Evolutionary conservation across 345 rosid genomes (phyloP), one percentile per base, ranked within the genome.

Genomic region (Ceriops zippeliana): DNA sequence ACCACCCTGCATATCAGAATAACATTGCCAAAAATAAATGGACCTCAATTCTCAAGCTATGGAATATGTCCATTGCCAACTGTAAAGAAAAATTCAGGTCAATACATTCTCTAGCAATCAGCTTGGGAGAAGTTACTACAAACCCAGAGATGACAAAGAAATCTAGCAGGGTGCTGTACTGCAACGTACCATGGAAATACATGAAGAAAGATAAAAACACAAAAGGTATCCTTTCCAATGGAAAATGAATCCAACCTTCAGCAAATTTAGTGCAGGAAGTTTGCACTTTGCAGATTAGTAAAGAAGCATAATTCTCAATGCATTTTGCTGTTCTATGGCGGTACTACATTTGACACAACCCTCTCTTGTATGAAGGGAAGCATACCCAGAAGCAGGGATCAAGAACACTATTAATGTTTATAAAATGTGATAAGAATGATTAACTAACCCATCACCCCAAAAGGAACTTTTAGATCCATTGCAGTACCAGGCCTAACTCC

Each of bases 1-100:
- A 63, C 89, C 91, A 65, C 74, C 89, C 99, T 95, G 83, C 85
- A 80, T 30, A 58, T 68, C 32, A 11, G 61, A 58, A 49, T 57
- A 20, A 72, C 67, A 61, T 58, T 26, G 49, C 71, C 67, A 73
- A 77, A 60, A 53, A 52, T 35, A 32, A 47, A 30, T 11, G 30
- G 17, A 10, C 63, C 26, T 62, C 27, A 51, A 26, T 65, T 37
- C 52, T 17, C 30, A 28, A 15, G 21, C 17, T 10, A 8, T 31
- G n/a, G n/a, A 47, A 64, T 7, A 30, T 17, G 2, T 61, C 61
- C 34, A 49, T 38, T n/a, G 54, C 20, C 15, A 46, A 57, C 1
- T 5, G 21, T 31, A 56, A 19, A 8, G 19, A 70, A 26, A n/a
- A 53, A 9, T 10, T 13, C 58, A 53, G 26, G 58, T 10, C 5